Evolutionary conservation across 768 basidiomycete species (phyloP).

Genomic region (Amanita pseudoporphyria): DNA sequence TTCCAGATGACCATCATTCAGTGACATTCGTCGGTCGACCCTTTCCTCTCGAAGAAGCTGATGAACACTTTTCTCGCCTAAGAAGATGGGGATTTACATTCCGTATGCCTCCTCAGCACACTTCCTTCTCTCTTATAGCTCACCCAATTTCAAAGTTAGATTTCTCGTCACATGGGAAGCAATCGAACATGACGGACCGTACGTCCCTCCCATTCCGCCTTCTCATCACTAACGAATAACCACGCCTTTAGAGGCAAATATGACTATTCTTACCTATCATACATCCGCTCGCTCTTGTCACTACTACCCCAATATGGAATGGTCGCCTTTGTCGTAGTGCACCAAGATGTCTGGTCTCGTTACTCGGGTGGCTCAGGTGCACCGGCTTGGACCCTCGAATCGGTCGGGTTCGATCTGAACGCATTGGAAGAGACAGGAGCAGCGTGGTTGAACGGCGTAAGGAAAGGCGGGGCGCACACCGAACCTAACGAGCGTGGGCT

Average conservation of each 20-base stretch:
- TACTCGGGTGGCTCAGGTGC: too few relatives aligned
- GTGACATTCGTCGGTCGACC: slow-evolving; percentile 84
- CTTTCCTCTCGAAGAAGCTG: too few relatives aligned
- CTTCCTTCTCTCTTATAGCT: slow-evolving; percentile 96
- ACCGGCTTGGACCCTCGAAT: slow-evolving; percentile 89
- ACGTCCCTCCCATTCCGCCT: too few relatives aligned
- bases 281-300: slow-evolving; percentile 58
- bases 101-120: too few relatives aligned
- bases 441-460: slow-evolving; percentile 79
- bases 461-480: slow-evolving; percentile 55
- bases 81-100: too few relatives aligned
- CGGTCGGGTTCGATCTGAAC: slow-evolving; percentile 76
- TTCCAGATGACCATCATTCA: slow-evolving; percentile 51
- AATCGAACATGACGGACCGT: slow-evolving; percentile 85
- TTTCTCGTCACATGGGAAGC: slow-evolving; percentile 98
- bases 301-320: too few relatives aligned
- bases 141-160: too few relatives aligned
- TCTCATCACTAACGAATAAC: slow-evolving; percentile 4
- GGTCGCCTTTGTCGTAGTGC: slow-evolving; percentile 76
- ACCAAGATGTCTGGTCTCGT: slow-evolving; percentile 99
- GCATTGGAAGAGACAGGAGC: too few relatives aligned
- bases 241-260: slow-evolving; percentile 56
- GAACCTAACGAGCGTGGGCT: slow-evolving; percentile 67
- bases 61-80: too few relatives aligned
- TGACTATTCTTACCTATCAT: slow-evolving; percentile 74